Base-by-base conservation (phyloP, 2,329 filamentous ascomycete genomes). In the Neofusicoccum umdonicola region DNA sequence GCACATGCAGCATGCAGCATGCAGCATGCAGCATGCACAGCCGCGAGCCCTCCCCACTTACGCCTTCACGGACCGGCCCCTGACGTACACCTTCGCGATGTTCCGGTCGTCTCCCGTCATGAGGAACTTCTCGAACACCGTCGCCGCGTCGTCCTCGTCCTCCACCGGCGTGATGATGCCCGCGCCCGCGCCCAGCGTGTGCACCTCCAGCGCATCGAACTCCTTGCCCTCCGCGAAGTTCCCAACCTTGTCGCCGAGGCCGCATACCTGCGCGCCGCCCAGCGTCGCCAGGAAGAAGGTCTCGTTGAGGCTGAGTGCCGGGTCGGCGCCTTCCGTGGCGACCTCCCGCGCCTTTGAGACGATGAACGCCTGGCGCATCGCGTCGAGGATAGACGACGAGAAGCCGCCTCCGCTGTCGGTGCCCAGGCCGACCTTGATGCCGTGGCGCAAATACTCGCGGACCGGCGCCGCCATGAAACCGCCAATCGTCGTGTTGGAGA, bases 41-140 rank as follows among this genome's bases (percentile, higher is more conserved):
- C 52, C 52, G 44, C 31, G 31, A 50, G 47, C 47, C 42, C 52
- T 34, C 13, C 51, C 41, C 39, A 44, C 45, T 52, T 35, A 64
- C 42, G 44, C 52, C 63, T 64, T 64, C 11, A 64, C 63, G 8
- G 52, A 58, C 52, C 63, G 22, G 4, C 63, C 63, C 47, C 44
- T 51, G 35, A 64, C 63, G 13, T 64, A 88, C 0, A 88, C 87
- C 19, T 79, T 71, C 0, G 72, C 70, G 60, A 88, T 85, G 67
- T 88, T 88, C 4, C 87, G 78, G 70, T 89, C 87, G 70, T 89
- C 87, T 0, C 85, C 87, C 2, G 86, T 88, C 85, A 88, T 88
- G 35, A 89, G 68, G 66, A 87, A 89, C 76, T 88, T 89, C 63
- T 88, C 85, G 65, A 88, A 84, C 17, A 87, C 75, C 0, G 76